Evolutionary conservation across 176 grass and related monocot genomes (phyloP).

Genomic region (Rhipidocladum racemiflorum): DNA sequence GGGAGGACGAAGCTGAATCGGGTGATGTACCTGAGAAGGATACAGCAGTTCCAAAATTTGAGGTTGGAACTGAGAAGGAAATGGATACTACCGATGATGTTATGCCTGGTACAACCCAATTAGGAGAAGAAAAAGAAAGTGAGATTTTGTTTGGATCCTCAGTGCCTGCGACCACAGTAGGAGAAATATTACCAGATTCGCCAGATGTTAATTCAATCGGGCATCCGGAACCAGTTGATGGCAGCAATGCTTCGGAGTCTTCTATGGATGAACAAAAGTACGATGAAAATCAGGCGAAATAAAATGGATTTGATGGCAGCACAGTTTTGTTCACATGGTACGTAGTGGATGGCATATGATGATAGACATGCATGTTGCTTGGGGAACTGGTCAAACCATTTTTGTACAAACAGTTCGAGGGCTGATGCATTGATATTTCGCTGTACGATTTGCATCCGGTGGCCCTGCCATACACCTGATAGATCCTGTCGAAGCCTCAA

Average conservation of each 20-base stretch:
- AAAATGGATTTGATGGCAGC: slow-evolving; percentile 2
- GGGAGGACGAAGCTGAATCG: slow-evolving; percentile 42
- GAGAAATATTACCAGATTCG: slow-evolving; percentile 10
- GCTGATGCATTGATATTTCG: neutral
- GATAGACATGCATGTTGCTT: slow-evolving; percentile 27
- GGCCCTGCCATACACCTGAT: neutral
- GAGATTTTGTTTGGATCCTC: slow-evolving; percentile 7
- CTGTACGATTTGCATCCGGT: neutral
- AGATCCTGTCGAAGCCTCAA: neutral
- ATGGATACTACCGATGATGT: slow-evolving; percentile 20
- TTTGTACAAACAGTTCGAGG: neutral
- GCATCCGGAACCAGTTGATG: slow-evolving; percentile 14
- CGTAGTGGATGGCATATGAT: slow-evolving; percentile 22
- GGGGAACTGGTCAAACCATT: slow-evolving; percentile 16
- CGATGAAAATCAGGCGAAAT: neutral
- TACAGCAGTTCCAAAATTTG: slow-evolving; percentile 13
- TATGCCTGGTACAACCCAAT: neutral
- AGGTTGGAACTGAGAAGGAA: slow-evolving; percentile 14
- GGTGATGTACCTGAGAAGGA: slow-evolving; percentile 20
- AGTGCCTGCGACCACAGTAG: neutral
- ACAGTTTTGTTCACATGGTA: slow-evolving; percentile 21
- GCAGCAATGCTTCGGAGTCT: neutral
- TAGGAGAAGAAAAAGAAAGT: slow-evolving; percentile 24
- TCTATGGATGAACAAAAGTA: slow-evolving; percentile 31
- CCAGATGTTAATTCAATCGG: neutral